These are phyloP conservation scores for Lipomyces oligophaga DNA, from an alignment of 805 yeast species.

Conservation along the genomic window DNA sequence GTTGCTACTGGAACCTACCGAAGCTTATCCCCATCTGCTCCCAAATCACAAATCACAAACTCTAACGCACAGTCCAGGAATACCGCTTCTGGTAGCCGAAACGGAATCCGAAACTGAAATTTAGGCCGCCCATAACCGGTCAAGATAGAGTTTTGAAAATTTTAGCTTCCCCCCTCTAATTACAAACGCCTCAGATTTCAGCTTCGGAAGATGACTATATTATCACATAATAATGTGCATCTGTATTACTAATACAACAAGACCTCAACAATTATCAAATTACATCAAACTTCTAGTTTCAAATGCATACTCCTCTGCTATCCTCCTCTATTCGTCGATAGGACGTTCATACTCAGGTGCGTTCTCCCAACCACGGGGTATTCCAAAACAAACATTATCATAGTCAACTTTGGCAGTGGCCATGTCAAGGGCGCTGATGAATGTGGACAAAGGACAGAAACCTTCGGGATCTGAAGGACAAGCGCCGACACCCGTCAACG, in stretches of 20 bases:
- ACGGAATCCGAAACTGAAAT: no score
- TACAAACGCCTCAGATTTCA: no score
- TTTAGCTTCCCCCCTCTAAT: no score
- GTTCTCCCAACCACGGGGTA: conserved; percentile 27
- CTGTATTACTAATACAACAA: background rate
- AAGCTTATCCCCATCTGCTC: no score
- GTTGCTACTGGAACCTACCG: no score
- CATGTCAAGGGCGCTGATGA: conserved; percentile 33
- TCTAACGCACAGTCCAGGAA: no score
- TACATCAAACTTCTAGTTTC: background rate
- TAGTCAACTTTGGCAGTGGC: conserved; percentile 33
- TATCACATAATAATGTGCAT: background rate
- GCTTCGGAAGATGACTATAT: no score
- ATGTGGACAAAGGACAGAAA: conserved; percentile 35
- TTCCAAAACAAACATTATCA: conserved; percentile 34
- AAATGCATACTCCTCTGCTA: background rate
- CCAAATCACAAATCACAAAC: no score
- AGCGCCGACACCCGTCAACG: conserved; percentile 36
- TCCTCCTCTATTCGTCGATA: conserved; percentile 15
- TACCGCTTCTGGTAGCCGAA: no score
- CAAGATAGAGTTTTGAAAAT: no score
- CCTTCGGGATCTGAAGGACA: conserved; percentile 37
- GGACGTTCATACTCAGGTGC: conserved; percentile 20
- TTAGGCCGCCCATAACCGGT: no score
- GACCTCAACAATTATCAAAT: background rate